Base-by-base conservation (phyloP, 176 grass and related monocot species). In the Aegilops umbellulata region DNA sequence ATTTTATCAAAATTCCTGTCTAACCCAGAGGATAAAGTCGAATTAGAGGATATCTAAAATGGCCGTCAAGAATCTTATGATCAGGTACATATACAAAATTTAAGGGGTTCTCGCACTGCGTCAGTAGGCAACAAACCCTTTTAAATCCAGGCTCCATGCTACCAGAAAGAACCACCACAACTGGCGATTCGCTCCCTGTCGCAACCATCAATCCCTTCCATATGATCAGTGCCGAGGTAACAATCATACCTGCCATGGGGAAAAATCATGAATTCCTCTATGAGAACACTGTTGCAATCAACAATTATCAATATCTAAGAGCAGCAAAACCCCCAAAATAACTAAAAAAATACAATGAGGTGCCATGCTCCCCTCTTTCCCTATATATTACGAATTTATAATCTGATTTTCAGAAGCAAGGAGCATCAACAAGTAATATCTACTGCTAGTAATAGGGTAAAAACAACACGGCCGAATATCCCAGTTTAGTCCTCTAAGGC, bases 111-210 rank as follows among this genome's bases (percentile, higher is more conserved):
- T 60, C 13, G 22, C 49, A 53, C 27, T 19, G 25, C 10, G 2
- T 17, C 51, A 76, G 44, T 76, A 34, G 29, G 39, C 15, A 87
- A 91, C 92, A 51, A 4, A 91, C 92, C 88, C 92, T 88, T 84
- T 88, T 90, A 88, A 93, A 93, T 87, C 92, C 92, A 58, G 92
- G 92, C 77, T 90, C 92, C 92, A 93, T 93, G 80, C 92, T 93
- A 46, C 88, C 92, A 76, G 92, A 93, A 51, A 93, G 88, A 86
- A 93, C 92, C 78, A 93, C 92, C 47, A 93, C 92, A 8, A 93
- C 88, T 7, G 92, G 92, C n/a, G 92, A 93, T 23, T 93, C 92
- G 3, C 92, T 91, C 34, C 88, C 92, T 7, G 92, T 93, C 12
- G 90, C 10, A 8, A 87, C 86, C 53, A 93, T 93, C 86, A 93